Base-by-base conservation (phyloP, 2,329 filamentous ascomycete species). In the Botryotinia calthae region DNA sequence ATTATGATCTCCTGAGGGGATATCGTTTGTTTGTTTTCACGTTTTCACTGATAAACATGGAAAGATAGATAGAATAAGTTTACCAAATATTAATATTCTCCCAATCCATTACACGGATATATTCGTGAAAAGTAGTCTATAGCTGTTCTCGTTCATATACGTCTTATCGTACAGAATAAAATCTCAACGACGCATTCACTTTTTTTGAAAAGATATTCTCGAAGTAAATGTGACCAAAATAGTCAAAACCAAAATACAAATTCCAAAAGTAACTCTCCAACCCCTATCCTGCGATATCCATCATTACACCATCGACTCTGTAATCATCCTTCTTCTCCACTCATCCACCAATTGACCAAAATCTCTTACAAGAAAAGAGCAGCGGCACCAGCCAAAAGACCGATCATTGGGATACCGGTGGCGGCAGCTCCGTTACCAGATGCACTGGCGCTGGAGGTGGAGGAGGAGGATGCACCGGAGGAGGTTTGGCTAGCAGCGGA, bases 351-450 rank as follows among this genome's bases (percentile, higher is more conserved):
- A 9, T 28, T 2, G 6, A 54, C 16, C 8, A 6, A 18, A 16
- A 56, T 44, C 56, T 25, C 51, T 66, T 72, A 72, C 64, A 72
- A 70, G 44, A 72, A 63, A 37, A 70, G n/a, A 63, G 71, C 71
- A 34, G 31, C 63, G 34, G 65, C 71, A 44, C 71, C 71, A 40
- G 58, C 64, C 58, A 72, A 69, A 18, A 72, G 71, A 22, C 71
- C 71, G 20, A 72, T 37, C 54, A 72, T 70, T 51, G 71, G 71
- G 42, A 72, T 48, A 44, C 54, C 65, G 8, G 71, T 72, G 10
- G 71, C 71, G 7, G 58, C 58, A 34, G 65, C 71, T 34, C 71
- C 71, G 31, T 62, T 72, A 6, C n/a, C 34, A 44, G 65, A 62
- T 34, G n/a, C 25, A 28, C 20, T 16, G 25, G 48, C 48, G 0